Conservation (phyloP, 176 grass and related monocot genomes). For the Oryza meridionalis region DNA sequence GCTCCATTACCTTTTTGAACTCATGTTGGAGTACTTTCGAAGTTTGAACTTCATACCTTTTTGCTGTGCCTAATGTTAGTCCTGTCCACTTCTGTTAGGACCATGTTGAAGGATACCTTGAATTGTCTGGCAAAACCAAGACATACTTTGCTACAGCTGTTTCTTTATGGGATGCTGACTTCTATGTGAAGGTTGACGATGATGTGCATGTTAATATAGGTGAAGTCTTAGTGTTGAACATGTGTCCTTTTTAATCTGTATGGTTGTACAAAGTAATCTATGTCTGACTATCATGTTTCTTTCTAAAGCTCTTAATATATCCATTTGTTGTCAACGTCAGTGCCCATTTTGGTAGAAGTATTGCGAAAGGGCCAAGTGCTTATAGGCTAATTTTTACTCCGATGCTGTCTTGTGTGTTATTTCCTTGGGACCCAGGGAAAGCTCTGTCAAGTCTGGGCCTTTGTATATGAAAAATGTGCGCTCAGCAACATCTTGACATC, state of each 20-base stretch:
- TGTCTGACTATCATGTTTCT: background rate
- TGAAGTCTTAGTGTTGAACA: slow-evolving; percentile 37
- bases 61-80: slow-evolving; percentile 18
- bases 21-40: slow-evolving; percentile 1
- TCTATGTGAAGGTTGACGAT: slow-evolving; percentile 92
- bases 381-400: background rate
- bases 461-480: background rate
- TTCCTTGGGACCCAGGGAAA: background rate
- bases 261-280: slow-evolving; percentile 1
- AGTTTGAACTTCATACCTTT: background rate
- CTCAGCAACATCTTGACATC: background rate
- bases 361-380: background rate
- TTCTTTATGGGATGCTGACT: slow-evolving; percentile 90
- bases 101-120: slow-evolving; percentile 94
- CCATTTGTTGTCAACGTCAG: background rate
- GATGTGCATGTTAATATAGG: slow-evolving; percentile 99
- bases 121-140: slow-evolving; percentile 89
- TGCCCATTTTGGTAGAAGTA: background rate
- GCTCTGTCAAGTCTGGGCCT: background rate
- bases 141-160: slow-evolving; percentile 87
- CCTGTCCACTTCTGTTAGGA: slow-evolving; percentile 57
- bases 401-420: slow-evolving; percentile 12
- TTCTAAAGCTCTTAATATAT: background rate
- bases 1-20: background rate
- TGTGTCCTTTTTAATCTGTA: slow-evolving; percentile 13